phyloP scores from a whole-genome alignment of 352 stramenopile species.

The Elongisporangium prolatum region DNA sequence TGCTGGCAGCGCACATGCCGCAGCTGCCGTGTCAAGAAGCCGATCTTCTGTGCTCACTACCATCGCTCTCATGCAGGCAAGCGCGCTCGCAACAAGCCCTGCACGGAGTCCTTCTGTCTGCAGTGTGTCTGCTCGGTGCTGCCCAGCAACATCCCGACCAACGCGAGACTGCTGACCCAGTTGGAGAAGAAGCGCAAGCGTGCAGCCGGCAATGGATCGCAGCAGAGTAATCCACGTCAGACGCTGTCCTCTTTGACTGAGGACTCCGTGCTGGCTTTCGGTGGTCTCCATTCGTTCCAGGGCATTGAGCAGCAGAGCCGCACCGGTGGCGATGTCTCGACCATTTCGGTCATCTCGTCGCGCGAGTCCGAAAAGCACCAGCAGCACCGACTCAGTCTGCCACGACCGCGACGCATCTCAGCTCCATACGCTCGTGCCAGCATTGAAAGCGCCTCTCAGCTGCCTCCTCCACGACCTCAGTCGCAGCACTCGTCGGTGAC shows the following conservation, averaged over 20 bases:
- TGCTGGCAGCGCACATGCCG: conserved; percentile 69
- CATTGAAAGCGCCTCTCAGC: background rate
- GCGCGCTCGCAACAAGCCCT: conserved; percentile 18
- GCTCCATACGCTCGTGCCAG: background rate
- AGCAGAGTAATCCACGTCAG: conserved; percentile 7
- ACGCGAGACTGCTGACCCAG: conserved; percentile 57
- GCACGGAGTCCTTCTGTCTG: conserved; percentile 74
- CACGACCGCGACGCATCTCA: background rate
- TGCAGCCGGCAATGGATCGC: conserved; percentile 7
- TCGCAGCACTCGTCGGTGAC: background rate
- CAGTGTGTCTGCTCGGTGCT: conserved; percentile 68
- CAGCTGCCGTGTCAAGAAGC: conserved; percentile 56
- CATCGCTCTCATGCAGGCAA: conserved; percentile 27
- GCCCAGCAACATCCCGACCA: conserved; percentile 53
- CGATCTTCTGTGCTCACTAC: conserved; percentile 72
- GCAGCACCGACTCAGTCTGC: conserved; percentile 51
- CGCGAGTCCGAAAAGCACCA: conserved; percentile 67
- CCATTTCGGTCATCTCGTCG: conserved; percentile 66
- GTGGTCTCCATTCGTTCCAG: conserved; percentile 8
- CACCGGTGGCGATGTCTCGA: conserved; percentile 20
- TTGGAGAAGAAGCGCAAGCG: conserved; percentile 60
- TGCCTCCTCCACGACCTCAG: background rate
- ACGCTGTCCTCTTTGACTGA: conserved; percentile 30
- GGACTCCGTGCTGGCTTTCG: conserved; percentile 16
- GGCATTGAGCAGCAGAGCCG: conserved; percentile 19